Percentiles rank a stretch among this genome's conserved stretches.
phyloP scores from a whole-genome alignment of 208 protist genomes.

The Trichomonas vaginalis region DNA sequence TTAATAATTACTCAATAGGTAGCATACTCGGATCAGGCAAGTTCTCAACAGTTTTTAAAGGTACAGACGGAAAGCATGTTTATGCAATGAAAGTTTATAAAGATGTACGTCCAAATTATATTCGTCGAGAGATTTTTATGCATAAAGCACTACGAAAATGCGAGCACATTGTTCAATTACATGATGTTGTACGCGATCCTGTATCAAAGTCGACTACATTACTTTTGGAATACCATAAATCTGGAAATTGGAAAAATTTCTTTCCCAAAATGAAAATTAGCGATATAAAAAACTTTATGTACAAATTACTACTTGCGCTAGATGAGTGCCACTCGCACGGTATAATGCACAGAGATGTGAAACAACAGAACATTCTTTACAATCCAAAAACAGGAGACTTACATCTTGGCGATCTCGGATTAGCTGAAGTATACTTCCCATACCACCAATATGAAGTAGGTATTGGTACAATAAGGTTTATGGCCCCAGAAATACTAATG shows the following conservation, averaged over 20 bases:
- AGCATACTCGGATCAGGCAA: background rate
- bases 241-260: constrained; percentile 51
- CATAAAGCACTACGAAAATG: constrained; percentile 40
- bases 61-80: background rate
- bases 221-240: constrained; percentile 94
- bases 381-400: constrained; percentile 73
- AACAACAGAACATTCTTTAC: constrained; percentile 97
- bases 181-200: constrained; percentile 84
- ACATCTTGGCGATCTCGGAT: constrained; percentile 69
- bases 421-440: constrained; percentile 96
- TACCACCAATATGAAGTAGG: constrained; percentile 51
- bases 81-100: background rate
- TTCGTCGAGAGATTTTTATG: background rate
- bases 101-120: background rate
- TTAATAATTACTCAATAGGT: background rate
- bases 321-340: constrained; percentile 26
- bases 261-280: constrained; percentile 79
- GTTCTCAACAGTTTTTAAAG: background rate
- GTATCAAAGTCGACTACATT: constrained; percentile 76
- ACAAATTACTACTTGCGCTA: constrained; percentile 66
- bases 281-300: constrained; percentile 94
- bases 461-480: background rate
- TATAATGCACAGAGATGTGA: constrained; percentile 35
- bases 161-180: constrained; percentile 86
- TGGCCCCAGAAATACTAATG: background rate